Conservation (phyloP, 225 moss, liverwort and hornwort species). For the Thuidium tamariscinum region DNA sequence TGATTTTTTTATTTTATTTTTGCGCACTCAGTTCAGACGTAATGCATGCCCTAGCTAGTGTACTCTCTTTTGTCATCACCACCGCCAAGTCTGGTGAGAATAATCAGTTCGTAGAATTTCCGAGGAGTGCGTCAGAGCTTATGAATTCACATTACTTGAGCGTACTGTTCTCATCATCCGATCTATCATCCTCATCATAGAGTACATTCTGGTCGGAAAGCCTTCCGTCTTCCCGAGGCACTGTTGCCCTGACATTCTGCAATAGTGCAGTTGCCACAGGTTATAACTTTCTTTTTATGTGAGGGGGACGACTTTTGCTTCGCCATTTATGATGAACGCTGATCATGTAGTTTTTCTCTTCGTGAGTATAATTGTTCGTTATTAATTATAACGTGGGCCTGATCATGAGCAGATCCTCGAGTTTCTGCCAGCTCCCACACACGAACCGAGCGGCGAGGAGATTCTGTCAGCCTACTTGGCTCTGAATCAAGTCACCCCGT, state of each 20-base stretch:
- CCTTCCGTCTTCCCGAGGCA: neutral
- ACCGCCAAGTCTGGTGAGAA: neutral
- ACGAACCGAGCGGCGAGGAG: slow-evolving; percentile 49
- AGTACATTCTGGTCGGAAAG: slow-evolving; percentile 8
- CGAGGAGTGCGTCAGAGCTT: neutral
- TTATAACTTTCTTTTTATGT: neutral
- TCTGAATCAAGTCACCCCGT: slow-evolving; percentile 81
- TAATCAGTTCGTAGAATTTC: neutral
- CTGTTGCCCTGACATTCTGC: slow-evolving; percentile 19
- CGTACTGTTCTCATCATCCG: slow-evolving; percentile 15
- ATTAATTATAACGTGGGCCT: neutral
- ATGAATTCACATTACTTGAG: neutral
- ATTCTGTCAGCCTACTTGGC: slow-evolving; percentile 77
- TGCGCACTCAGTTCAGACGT: neutral
- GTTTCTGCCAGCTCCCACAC: slow-evolving; percentile 5
- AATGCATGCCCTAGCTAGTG: neutral
- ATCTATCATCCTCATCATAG: slow-evolving; percentile 11
- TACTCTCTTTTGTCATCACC: neutral
- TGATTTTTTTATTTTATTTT: neutral
- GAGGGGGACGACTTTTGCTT: neutral
- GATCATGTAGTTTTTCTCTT: neutral
- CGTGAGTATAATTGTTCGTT: neutral
- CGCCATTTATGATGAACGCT: neutral
- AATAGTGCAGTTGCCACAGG: neutral
- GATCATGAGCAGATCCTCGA: slow-evolving; percentile 24